Evolutionary conservation across 495 filamentous ascomycete species (phyloP).

Genomic region (Bathelium albidoporum): DNA sequence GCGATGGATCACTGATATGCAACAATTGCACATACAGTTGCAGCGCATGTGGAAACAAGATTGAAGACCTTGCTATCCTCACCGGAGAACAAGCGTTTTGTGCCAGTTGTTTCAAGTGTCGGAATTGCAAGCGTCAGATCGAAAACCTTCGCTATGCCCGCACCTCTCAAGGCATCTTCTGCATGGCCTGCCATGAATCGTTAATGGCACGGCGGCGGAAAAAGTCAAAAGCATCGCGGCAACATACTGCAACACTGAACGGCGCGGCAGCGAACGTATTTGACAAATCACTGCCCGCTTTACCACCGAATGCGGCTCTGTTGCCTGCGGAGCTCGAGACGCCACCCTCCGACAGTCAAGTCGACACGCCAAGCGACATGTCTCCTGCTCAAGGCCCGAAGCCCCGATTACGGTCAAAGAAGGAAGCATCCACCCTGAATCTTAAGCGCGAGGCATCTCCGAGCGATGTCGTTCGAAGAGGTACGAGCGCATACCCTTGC

Average conservation of each 20-base stretch:
- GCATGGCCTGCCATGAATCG: slow-evolving; percentile 99
- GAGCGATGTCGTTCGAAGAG: slow-evolving; percentile 26
- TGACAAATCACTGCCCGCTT: slow-evolving; percentile 88
- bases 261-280: slow-evolving; percentile 56
- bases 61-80: slow-evolving; percentile 94
- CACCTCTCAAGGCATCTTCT: slow-evolving; percentile 97
- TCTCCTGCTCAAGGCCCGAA: slow-evolving; percentile 44
- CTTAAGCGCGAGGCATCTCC: slow-evolving; percentile 30
- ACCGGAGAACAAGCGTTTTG: slow-evolving; percentile 99
- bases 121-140: slow-evolving; percentile 97
- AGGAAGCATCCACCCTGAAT: slow-evolving; percentile 25
- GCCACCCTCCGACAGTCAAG: slow-evolving; percentile 49
- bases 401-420: slow-evolving; percentile 32
- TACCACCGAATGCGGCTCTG: slow-evolving; percentile 66
- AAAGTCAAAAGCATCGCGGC: slow-evolving; percentile 60
- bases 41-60: slow-evolving; percentile 93
- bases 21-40: slow-evolving; percentile 99
- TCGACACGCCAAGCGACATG: slow-evolving; percentile 60
- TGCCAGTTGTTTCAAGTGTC: slow-evolving; percentile 89
- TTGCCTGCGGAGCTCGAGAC: slow-evolving; percentile 55
- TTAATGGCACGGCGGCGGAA: slow-evolving; percentile 93
- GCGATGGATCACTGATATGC: slow-evolving; percentile 96
- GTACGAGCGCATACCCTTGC: slow-evolving; percentile 15
- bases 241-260: slow-evolving; percentile 40
- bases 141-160: slow-evolving; percentile 97